Evolutionary conservation across 768 basidiomycete genomes (phyloP).

Genomic region (Kondoa subrosea): DNA sequence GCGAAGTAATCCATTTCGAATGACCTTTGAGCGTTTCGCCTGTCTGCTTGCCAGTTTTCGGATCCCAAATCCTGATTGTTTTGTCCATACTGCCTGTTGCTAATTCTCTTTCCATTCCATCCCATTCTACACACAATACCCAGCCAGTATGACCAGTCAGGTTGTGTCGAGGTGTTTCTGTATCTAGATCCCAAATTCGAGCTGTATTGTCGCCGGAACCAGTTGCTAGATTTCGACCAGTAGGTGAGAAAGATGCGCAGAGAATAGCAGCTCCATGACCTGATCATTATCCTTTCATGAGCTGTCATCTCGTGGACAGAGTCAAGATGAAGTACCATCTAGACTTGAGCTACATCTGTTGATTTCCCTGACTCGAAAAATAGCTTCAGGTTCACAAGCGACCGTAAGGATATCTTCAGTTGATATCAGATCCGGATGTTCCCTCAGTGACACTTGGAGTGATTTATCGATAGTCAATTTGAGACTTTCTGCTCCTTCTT

Average conservation of each 20-base stretch:
- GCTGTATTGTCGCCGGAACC: slow-evolving; percentile 88
- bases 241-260: slow-evolving; percentile 89
- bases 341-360: slow-evolving; percentile 56
- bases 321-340: slow-evolving; percentile 18
- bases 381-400: slow-evolving; percentile 83
- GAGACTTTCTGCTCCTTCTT: slow-evolving; percentile 27
- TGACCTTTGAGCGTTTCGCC: slow-evolving; percentile 85
- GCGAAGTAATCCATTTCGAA: slow-evolving; percentile 84
- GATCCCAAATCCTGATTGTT: slow-evolving; percentile 84
- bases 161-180: slow-evolving; percentile 75
- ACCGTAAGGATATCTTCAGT: slow-evolving; percentile 70
- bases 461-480: background rate
- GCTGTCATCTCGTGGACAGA: slow-evolving; percentile 1
- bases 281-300: slow-evolving; percentile 32
- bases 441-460: slow-evolving; percentile 39
- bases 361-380: slow-evolving; percentile 83
- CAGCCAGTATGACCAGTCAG: slow-evolving; percentile 80
- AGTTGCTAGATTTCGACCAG: slow-evolving; percentile 74
- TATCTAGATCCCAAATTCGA: slow-evolving; percentile 83
- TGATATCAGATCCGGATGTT: slow-evolving; percentile 50
- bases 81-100: slow-evolving; percentile 93
- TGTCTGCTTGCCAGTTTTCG: slow-evolving; percentile 68
- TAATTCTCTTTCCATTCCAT: slow-evolving; percentile 70
- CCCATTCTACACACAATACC: slow-evolving; percentile 97
- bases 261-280: slow-evolving; percentile 85